phyloP scores from a whole-genome alignment of 163 green algal species.

The Scenedesmus sp. region DNA sequence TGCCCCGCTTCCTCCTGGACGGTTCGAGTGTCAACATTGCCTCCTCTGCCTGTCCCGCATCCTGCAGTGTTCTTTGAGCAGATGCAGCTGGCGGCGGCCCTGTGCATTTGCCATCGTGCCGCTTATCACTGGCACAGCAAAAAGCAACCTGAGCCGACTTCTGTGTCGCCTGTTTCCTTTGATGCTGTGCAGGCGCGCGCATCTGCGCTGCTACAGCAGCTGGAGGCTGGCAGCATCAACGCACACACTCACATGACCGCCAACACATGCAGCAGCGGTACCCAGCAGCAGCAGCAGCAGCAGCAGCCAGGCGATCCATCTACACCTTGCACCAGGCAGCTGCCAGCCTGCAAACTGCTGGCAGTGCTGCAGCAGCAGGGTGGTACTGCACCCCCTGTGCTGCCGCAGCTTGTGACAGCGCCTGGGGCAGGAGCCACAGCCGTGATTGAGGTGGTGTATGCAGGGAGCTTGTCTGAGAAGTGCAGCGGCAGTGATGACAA shows the following conservation, averaged over 20 bases:
- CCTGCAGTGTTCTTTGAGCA: no score
- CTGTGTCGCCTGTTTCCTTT: background rate
- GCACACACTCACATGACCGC: background rate
- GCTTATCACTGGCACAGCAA: no score
- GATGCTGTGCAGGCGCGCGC: background rate
- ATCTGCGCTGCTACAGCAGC: background rate
- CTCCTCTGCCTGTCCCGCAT: no score
- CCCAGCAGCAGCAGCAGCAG: background rate
- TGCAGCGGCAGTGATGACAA: background rate
- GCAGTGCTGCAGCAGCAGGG: constrained; percentile 19
- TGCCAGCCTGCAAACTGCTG: background rate
- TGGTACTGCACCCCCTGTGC: background rate
- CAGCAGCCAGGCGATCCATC: background rate
- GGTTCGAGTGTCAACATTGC: no score
- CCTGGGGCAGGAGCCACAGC: constrained; percentile 3
- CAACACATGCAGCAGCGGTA: constrained; percentile 1
- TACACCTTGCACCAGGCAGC: background rate
- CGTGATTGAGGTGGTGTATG: constrained; percentile 28
- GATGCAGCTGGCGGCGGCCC: no score
- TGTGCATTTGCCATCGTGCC: no score
- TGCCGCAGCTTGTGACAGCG: background rate
- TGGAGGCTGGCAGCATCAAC: background rate
- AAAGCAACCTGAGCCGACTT: background rate
- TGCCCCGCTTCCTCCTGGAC: no score
- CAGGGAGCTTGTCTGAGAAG: background rate